Base-by-base conservation (phyloP, 495 filamentous ascomycete genomes). In the Aspergillus carlsbadensis region DNA sequence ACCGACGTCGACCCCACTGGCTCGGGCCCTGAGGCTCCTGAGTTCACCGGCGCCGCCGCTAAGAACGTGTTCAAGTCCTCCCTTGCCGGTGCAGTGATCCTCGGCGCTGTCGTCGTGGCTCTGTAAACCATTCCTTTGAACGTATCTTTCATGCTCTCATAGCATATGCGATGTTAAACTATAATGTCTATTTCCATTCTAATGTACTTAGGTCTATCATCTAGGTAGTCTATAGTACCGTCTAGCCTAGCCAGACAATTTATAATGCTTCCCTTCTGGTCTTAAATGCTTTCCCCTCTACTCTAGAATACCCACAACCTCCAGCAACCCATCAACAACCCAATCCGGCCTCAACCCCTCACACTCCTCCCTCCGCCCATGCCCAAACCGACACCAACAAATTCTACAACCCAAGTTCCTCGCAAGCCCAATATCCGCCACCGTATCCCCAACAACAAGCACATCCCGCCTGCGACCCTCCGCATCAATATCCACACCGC, bases 31-130 rank as follows among this genome's bases (percentile, higher is more conserved):
- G 47, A 39, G 57, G 17, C 53, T 52, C 35, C 36, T 66, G 31
- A 50, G 20, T 65, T 62, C 47, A 73, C 72, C 17, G 72, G 63
- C 45, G 72, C 64, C 45, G 73, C 73, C 15, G 62, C 46, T 41
- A 48, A 62, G 17, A 66, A 66, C 48, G 52, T 59, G 14, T 53
- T 66, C 39, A 60, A 59, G 42, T 62, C 50, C 52, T 44, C 53
- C 35, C n/a, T 70, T 7, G 62, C 65, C 41, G 60, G 68, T 59
- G 66, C 62, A 7, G 57, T 63, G 46, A 61, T 64, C 17, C 50
- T 58, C 24, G 69, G 59, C 57, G 67, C 63, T 17, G 48, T 48
- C 14, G 36, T 35, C 31, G 18, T 67, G 53, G 34, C 48, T 20
- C 6, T 56, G 14, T 56, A 56, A 45, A 17, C 20, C 22, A 41